Evolutionary conservation across 225 moss, liverwort and hornwort genomes (phyloP), one percentile per base, ranked within the genome.

Genomic region (Thuidium tamariscinum): DNA sequence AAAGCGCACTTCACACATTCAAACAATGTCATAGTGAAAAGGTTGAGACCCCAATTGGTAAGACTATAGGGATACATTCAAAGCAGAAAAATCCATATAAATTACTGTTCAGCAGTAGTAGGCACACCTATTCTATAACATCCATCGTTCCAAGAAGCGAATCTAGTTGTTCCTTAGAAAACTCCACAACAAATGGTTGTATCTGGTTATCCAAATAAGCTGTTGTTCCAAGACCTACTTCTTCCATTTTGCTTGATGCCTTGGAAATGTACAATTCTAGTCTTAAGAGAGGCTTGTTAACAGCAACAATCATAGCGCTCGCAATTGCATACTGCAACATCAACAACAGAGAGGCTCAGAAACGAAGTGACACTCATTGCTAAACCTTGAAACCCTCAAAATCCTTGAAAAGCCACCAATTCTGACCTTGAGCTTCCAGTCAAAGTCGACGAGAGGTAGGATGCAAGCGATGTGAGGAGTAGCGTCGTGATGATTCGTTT

Each of bases 201-300:
- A 80, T 74, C 85, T 87, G 90, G 46, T 90, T 88, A 36, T 95
- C 93, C 62, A 85, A 41, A 32, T 81, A 82, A 41, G 85, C 86
- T 42, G 88, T 37, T 60, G 88, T n/a, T 87, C 57, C 90, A 81
- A 92, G 91, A 67, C 92, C 90, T 52, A 87, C 87, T 30, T 93
- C 92, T 68, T 89, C 92, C 76, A 94, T 92, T 63, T 68, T 88
- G 65, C 88, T 91, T 51, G 84, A 9, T 46, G 57, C 23, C 70
- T 89, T 81, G 73, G 94, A 87, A 85, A 95, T 83, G 70, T 91
- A 93, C 66, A 95, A 83, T 89, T 95, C 94, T 68, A 95, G 84
- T 74, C 96, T 89, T 81, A 94, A 80, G 52, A 96, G 86, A 85
- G 95, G 88, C 79, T 94, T 93, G 83, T 93, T 94, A 20, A 95